phyloP scores from a whole-genome alignment of 2,329 filamentous ascomycete species.

The Fusarium sulawesiense region DNA sequence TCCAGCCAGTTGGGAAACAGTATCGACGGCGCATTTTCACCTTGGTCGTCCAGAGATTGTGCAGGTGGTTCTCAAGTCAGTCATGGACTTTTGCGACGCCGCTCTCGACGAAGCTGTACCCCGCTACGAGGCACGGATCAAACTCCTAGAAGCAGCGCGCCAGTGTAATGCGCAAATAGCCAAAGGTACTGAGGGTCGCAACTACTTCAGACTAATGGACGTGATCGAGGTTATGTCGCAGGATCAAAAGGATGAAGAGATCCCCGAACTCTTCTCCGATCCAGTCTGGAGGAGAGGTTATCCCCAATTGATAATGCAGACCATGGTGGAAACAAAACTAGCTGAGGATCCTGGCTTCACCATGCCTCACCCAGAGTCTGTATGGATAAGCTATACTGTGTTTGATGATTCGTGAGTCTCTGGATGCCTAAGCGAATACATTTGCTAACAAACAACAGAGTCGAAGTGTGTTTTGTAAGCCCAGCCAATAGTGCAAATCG shows the following conservation, averaged over 20 bases:
- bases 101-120: slow-evolving; percentile 1
- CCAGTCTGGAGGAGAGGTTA: slow-evolving; percentile 13
- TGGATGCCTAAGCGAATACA: fast-evolving
- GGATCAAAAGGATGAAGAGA: background rate
- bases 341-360: slow-evolving; percentile 8
- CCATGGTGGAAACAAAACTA: slow-evolving; percentile 8
- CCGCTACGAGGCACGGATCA: background rate
- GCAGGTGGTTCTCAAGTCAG: background rate
- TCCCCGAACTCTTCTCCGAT: background rate
- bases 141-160: background rate
- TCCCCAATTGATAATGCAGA: slow-evolving; percentile 5
- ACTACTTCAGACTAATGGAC: slow-evolving; percentile 11
- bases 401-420: slow-evolving; percentile 6
- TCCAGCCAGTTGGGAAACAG: slow-evolving; percentile 13
- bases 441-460: background rate
- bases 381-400: slow-evolving; percentile 9
- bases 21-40: slow-evolving; percentile 10
- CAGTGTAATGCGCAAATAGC: slow-evolving; percentile 10
- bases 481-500: background rate
- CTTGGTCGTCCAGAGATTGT: slow-evolving; percentile 8
- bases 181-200: slow-evolving; percentile 1
- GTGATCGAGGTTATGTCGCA: slow-evolving; percentile 12
- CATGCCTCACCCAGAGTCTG: slow-evolving; percentile 8
- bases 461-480: slow-evolving; percentile 9
- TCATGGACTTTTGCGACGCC: slow-evolving; percentile 11